These are phyloP conservation scores for Tulasnella calospora DNA, from an alignment of 768 basidiomycete genomes.

Conservation along the genomic window DNA sequence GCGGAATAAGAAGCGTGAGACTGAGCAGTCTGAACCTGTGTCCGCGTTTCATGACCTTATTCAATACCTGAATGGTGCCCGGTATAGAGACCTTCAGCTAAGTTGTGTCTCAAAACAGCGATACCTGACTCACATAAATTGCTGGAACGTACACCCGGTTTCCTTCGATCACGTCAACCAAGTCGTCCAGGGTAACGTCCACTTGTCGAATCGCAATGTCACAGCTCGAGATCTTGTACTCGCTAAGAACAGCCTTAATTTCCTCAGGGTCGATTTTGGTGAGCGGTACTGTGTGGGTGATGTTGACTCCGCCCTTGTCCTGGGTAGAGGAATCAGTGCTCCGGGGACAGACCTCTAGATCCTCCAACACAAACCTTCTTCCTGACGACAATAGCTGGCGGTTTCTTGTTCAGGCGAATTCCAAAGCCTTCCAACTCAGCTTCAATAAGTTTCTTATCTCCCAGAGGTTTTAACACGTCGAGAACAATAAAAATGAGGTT, in stretches of 20 bases:
- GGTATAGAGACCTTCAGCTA: slow-evolving; percentile 14
- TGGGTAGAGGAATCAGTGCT: slow-evolving; percentile 23
- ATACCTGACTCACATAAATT: slow-evolving; percentile 60
- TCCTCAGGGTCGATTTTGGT: slow-evolving; percentile 94
- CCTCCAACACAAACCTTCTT: slow-evolving; percentile 48
- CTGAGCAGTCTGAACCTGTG: background rate
- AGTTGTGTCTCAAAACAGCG: background rate
- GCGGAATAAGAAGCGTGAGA: background rate
- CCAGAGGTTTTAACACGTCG: slow-evolving; percentile 96
- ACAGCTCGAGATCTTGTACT: slow-evolving; percentile 79
- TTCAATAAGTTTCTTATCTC: slow-evolving; percentile 89
- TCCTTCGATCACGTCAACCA: slow-evolving; percentile 96
- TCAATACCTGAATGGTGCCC: slow-evolving; percentile 54
- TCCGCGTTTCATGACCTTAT: slow-evolving; percentile 56
- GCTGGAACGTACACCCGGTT: slow-evolving; percentile 94
- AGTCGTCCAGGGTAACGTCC: slow-evolving; percentile 86
- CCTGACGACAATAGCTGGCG: slow-evolving; percentile 78
- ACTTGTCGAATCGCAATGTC: slow-evolving; percentile 92
- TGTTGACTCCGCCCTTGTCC: slow-evolving; percentile 60
- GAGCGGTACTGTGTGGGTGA: slow-evolving; percentile 94
- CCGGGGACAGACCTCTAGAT: background rate
- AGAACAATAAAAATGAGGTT: slow-evolving; percentile 98
- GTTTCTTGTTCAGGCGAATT: slow-evolving; percentile 90
- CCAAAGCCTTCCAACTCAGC: slow-evolving; percentile 96
- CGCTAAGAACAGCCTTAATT: slow-evolving; percentile 89